Evolutionary conservation across 2,329 filamentous ascomycete species (phyloP).

Genomic region (Apiospora arundinis): DNA sequence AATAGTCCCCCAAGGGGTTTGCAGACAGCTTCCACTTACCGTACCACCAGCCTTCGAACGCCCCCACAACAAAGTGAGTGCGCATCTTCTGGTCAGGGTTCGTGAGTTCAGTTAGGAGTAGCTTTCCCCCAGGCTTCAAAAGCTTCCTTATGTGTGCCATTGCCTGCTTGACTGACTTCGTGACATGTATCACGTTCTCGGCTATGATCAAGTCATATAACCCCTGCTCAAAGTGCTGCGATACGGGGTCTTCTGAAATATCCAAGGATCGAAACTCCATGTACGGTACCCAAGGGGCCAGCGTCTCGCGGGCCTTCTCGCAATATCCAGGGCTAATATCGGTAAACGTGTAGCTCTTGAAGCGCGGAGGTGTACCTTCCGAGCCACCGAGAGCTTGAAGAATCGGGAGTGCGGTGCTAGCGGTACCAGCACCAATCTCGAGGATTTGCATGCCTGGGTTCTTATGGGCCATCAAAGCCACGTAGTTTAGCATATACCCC

Average conservation of each 20-base stretch:
- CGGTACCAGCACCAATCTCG: slow-evolving; percentile 24
- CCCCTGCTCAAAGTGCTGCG: neutral
- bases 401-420: neutral
- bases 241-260: neutral
- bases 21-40: neutral
- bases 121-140: neutral
- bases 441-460: slow-evolving; percentile 18
- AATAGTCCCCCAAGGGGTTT: neutral
- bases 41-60: neutral
- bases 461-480: slow-evolving; percentile 18
- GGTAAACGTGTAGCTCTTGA: neutral
- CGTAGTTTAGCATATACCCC: neutral
- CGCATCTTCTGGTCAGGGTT: neutral
- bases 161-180: neutral
- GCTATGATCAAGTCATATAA: slow-evolving; percentile 6
- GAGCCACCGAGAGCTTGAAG: neutral
- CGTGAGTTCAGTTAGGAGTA: neutral
- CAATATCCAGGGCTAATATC: neutral
- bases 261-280: neutral
- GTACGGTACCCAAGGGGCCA: neutral
- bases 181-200: neutral
- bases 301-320: neutral
- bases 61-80: neutral
- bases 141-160: neutral
- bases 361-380: neutral